Base-by-base conservation (phyloP, 2,329 filamentous ascomycete species). In the Fusarium newnesense region DNA sequence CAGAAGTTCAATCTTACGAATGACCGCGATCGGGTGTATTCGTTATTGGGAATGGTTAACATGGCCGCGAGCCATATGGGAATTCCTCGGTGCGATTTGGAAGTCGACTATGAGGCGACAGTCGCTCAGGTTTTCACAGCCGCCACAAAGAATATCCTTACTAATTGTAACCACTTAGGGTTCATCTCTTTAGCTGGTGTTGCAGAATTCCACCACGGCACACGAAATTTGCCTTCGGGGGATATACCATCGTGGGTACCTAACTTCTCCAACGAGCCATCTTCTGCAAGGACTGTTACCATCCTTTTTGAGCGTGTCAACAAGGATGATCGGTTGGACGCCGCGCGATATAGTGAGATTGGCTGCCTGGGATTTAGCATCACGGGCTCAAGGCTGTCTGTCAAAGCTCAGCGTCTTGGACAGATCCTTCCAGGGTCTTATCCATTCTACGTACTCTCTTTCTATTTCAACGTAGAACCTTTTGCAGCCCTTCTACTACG, bases 11-110 rank as follows among this genome's bases (percentile, higher is more conserved):
- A 39, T 24, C 5, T 18, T 9, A 40, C 50, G 24, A 28, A 54
- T n/a, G 24, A 18, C 21, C 50, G 50, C 9, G 50, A 54, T 40
- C 24, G 50, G 19, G 50, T 54, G 8, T 54, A 54, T 54, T 54
- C 50, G 5, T 40, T 54, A 9, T 4, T 54, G 8, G 50, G 50
- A 28, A 54, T 54, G 50, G 50, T 28, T 1, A 54, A 54, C 8
- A 28, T 28, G 3, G 50, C 50, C 13, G 34, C 34, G 2, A 28
- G 34, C 19, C 5, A 54, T 4, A 4, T 54, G 19, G 50, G 50
- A 28, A 3, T 54, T 54, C 24, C 24, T 40, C 50, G 34, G 7
- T 53, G 50, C 24, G 19, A 37, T 5, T 10, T 53, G 19, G 50
- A 39, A 7, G 19, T 53, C 16, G 11, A 18, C 2, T 53, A 53